Conservation (phyloP, 441 rosid genomes). For the Jatropha podagrica region DNA sequence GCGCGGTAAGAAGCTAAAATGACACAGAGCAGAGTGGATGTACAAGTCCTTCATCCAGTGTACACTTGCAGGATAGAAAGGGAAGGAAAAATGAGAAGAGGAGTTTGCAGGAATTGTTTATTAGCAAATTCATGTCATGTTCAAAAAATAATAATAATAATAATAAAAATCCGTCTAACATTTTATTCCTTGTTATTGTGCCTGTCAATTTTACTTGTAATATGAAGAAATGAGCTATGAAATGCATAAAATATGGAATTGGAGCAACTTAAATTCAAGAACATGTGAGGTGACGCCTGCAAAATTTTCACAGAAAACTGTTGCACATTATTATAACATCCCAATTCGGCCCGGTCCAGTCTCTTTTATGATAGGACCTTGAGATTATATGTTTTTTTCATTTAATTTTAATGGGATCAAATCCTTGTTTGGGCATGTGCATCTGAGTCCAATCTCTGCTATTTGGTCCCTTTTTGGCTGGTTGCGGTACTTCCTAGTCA, state of each 20-base stretch:
- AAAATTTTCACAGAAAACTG: too few relatives aligned
- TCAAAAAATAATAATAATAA: background rate
- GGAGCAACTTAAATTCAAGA: too few relatives aligned
- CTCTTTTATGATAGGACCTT: background rate
- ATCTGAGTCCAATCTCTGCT: background rate
- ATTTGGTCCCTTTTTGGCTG: background rate
- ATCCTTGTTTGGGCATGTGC: background rate
- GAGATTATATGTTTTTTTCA: background rate
- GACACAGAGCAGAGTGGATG: background rate
- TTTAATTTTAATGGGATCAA: background rate
- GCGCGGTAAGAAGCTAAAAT: conserved; percentile 2
- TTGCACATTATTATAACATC: background rate
- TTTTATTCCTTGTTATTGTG: background rate
- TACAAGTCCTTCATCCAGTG: background rate
- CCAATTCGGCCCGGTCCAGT: background rate
- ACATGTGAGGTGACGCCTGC: too few relatives aligned
- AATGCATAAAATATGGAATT: too few relatives aligned
- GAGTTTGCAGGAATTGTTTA: too few relatives aligned
- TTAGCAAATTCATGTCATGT: background rate
- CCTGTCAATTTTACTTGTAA: background rate
- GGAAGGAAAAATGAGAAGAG: background rate
- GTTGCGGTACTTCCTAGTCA: conserved; percentile 1
- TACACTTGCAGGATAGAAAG: background rate
- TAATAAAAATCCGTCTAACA: background rate
- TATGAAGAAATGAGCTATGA: background rate